Evolutionary conservation across 2,329 filamentous ascomycete genomes (phyloP), one percentile per base, ranked within the genome.

Genomic region (Beauveria bassiana): DNA sequence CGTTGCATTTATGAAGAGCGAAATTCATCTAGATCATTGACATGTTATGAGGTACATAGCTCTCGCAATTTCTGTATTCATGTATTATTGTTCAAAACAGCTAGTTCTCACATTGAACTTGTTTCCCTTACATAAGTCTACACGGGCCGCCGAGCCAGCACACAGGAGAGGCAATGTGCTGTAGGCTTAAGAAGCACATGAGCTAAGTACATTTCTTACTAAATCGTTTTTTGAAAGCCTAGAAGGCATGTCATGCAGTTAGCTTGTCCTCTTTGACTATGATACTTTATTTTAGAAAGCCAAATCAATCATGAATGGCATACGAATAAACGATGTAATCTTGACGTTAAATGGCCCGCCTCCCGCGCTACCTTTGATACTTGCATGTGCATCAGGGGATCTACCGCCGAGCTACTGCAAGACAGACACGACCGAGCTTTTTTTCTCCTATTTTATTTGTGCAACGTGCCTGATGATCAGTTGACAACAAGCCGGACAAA

Each of bases 1-100:
- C 60, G 38, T n/a, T 56, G 60, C 60, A 61, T 61, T 61, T 61
- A 22, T 22, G 7, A 46, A 55, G 45, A 61, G 60, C 60, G 53
- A 45, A 38, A 18, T 61, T 43, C 45, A 42, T 3, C 20, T 52
- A 24, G 10, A 45, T 24, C 40, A 59, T 24, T 22, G 1, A n/a
- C 28, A n/a, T 50, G 16, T 40, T 38, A 46, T 49, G 6, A 54
- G 42, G 50, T 28, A 54, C 20, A 40, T 31, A 31, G 45, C 31
- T 28, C 10, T 26, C 26, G 24, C 31, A 24, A 16, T 50, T 28
- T 38, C 3, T 14, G 0, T 12, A 9, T 14, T 20, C 8, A 9
- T 55, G 40, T 8, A 12, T 18, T 8, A n/a, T 24, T 34, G 24
- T 18, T 12, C 10, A 34, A 20, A 20, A 24, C 14, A 8, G 14